A percentile compares a stretch with the other conserved stretches of the same genome.
phyloP scores from a whole-genome alignment of 106 monocot genomes.

The Dendrobium catenatum region DNA sequence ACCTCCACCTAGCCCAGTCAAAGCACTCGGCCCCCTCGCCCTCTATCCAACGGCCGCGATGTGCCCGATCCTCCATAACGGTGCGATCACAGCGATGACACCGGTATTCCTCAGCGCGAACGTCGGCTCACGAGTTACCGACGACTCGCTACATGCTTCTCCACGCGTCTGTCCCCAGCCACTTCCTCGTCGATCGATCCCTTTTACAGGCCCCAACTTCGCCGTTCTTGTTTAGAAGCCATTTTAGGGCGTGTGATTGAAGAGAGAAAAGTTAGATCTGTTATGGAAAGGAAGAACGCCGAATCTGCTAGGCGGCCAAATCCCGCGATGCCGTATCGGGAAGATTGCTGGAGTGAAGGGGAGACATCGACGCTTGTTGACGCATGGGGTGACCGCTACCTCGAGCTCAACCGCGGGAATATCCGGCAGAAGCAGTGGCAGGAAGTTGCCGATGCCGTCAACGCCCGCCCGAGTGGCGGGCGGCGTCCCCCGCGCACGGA shows the following conservation, averaged over 20 bases:
- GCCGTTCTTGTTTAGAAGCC: background rate
- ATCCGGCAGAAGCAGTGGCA: slow-evolving; percentile 92
- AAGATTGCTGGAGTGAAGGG: slow-evolving; percentile 97
- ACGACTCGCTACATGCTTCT: background rate
- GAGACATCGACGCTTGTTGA: slow-evolving; percentile 74
- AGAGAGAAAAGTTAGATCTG: too few relatives aligned
- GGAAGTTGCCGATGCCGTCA: slow-evolving; percentile 90
- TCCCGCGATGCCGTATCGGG: slow-evolving; percentile 67
- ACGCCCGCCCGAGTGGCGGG: slow-evolving; percentile 47
- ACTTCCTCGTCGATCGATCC: background rate
- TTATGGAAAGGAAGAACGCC: slow-evolving; percentile 22
- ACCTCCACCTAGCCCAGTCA: too few relatives aligned
- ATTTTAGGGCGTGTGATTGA: slow-evolving; percentile 1
- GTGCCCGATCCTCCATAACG: background rate
- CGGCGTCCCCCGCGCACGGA: slow-evolving; percentile 64
- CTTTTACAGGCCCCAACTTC: background rate
- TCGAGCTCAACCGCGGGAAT: slow-evolving; percentile 80
- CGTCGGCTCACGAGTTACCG: slow-evolving; percentile 8
- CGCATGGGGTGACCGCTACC: slow-evolving; percentile 82
- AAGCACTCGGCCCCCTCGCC: background rate
- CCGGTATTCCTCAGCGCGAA: slow-evolving; percentile 2
- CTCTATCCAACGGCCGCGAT: slow-evolving; percentile 3
- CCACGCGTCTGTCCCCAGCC: background rate
- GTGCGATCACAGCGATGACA: slow-evolving; percentile 2
- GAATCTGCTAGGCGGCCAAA: slow-evolving; percentile 47